phyloP scores from a whole-genome alignment of 768 basidiomycete species.

The Crucibulum laeve region DNA sequence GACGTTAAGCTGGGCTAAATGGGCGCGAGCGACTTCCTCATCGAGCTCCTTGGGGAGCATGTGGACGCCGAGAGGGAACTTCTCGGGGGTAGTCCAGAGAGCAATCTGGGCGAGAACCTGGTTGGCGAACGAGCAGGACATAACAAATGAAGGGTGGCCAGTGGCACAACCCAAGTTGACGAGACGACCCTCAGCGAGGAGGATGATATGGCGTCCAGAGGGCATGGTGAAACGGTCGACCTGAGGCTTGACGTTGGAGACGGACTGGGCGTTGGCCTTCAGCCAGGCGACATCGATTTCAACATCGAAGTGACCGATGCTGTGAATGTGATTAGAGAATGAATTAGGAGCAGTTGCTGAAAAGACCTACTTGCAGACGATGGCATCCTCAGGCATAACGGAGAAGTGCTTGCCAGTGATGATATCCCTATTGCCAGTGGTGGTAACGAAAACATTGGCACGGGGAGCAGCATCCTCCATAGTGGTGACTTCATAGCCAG shows the following conservation, averaged over 20 bases:
- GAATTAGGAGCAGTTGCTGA: background rate
- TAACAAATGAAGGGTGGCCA: constrained; percentile 98
- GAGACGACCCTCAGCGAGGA: constrained; percentile 97
- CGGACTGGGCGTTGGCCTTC: constrained; percentile 83
- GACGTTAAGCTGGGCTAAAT: constrained; percentile 87
- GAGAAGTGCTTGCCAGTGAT: constrained; percentile 89
- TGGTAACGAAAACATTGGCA: constrained; percentile 93
- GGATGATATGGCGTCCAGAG: constrained; percentile 90
- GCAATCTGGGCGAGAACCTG: constrained; percentile 98
- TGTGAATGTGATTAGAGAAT: constrained; percentile 22
- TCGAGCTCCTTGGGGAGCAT: constrained; percentile 98
- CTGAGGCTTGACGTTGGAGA: constrained; percentile 95
- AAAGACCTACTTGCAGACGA: constrained; percentile 85
- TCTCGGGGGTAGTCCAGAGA: constrained; percentile 89
- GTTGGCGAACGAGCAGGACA: constrained; percentile 99
- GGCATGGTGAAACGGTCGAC: constrained; percentile 97
- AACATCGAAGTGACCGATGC: constrained; percentile 84
- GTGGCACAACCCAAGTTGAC: constrained; percentile 99
- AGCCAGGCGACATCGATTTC: constrained; percentile 99
- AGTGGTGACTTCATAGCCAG: constrained; percentile 96
- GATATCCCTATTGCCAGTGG: constrained; percentile 98
- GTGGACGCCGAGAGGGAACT: constrained; percentile 96
- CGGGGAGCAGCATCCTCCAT: constrained; percentile 96
- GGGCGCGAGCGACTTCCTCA: constrained; percentile 98
- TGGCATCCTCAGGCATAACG: constrained; percentile 97